Evolutionary conservation across 495 filamentous ascomycete genomes (phyloP), one percentile per base, ranked within the genome.

Genomic region (Evansstolkia leycettana): DNA sequence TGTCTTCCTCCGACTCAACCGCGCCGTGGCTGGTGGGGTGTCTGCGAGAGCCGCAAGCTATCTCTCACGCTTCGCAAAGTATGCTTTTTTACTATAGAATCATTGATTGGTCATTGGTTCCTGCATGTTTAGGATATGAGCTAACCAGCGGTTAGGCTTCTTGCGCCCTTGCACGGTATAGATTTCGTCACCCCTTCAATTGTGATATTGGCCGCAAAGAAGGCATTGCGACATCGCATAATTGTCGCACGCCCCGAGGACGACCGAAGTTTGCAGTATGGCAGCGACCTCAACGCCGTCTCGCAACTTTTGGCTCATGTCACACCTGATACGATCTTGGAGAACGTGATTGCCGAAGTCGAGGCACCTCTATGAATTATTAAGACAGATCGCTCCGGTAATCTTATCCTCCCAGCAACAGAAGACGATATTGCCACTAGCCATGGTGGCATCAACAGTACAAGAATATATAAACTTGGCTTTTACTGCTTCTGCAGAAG

Each of bases 241-340:
- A 50, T 67, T 2, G 65, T 94, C 7, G 67, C 74, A 1, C 62
- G 51, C 2, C 69, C 83, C 0, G 76, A 79, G 40, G 68, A 72
- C 36, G 90, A 99, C 58, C 60, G 87, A 28, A 95, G 87, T 50
- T 67, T 93, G 60, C 85, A 93, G 52, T 99, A 90, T 71, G 90
- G 90, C 3, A 94, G 88, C 52, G 76, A 92, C 35, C 25, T 78
- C 2, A 62, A 57, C 16, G 81, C 82, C 7, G 73, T 94, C 1
- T 64, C 68, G 30, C 62, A 64, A 19, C 39, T 84, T 23, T 47
- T 96, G 15, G 72, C 74, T 12, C 77, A 75, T 13, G 59, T 90
- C 6, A 77, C 70, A 2, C 67, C 77, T 0, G 84, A 89, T 47
- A 74, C 78, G 39, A 79, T 95, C 2, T 66, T 96, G 27, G 85